Conservation (phyloP, 768 basidiomycete genomes). For the Rhizopogon sp. region DNA sequence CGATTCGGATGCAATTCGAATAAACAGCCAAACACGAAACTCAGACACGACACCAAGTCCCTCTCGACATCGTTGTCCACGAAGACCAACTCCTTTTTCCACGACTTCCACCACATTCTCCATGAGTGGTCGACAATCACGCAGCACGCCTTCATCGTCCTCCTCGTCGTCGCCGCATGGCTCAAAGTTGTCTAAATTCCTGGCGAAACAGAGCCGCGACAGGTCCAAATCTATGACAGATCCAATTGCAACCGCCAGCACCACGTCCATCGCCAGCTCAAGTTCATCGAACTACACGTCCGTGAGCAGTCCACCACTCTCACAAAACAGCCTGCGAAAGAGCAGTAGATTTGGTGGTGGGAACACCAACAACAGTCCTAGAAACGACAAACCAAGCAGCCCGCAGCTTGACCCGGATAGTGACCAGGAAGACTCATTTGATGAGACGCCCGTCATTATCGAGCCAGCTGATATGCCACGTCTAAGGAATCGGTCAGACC, state of each 20-base stretch:
- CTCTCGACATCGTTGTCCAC: conserved; percentile 9
- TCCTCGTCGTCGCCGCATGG: conserved; percentile 36
- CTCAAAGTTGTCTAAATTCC: conserved; percentile 63
- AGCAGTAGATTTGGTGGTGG: conserved; percentile 31
- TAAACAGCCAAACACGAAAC: conserved; percentile 15
- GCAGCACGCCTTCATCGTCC: conserved; percentile 37
- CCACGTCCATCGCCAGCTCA: conserved; percentile 35
- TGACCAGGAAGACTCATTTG: conserved; percentile 29
- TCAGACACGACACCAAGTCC: conserved; percentile 9
- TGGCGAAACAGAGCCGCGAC: conserved; percentile 61
- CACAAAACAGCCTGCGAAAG: conserved; percentile 23
- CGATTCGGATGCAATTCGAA: conserved; percentile 1
- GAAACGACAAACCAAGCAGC: conserved; percentile 16
- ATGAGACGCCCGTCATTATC: conserved; percentile 62
- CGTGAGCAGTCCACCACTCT: conserved; percentile 26
- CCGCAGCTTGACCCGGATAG: conserved; percentile 19
- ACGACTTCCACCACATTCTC: conserved; percentile 2
- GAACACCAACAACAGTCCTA: conserved; percentile 2
- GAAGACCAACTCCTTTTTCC: conserved; percentile 12
- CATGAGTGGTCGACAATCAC: conserved; percentile 45
- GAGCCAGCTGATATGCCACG: conserved; percentile 56
- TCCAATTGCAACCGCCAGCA: conserved; percentile 28
- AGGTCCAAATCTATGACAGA: conserved; percentile 50
- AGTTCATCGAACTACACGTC: conserved; percentile 31
- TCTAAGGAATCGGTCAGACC: conserved; percentile 49